Base-by-base conservation (phyloP, 2,329 filamentous ascomycete genomes). In the Hirsutella rhossiliensis region DNA sequence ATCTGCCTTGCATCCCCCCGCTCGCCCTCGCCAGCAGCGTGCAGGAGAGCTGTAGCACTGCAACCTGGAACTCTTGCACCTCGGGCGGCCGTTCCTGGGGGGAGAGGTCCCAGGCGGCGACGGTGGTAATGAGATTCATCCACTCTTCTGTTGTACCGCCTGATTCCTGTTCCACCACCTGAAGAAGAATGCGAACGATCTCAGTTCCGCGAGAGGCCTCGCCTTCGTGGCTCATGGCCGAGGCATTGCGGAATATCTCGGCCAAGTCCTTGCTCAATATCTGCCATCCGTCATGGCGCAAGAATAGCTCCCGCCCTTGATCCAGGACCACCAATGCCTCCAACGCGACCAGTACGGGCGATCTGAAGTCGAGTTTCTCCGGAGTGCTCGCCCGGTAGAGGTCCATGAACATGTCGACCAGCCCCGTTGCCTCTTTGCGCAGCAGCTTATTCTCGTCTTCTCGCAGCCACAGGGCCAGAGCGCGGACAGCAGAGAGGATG, bases 401-500 rank as follows among this genome's bases (percentile, higher is more conserved):
- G 12, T 80, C 77, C 43, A 82, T 55, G 29, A 84, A 66, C 66
- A 84, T 73, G 50, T 84, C 81, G 47, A 69, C 71, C 41, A 84
- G 59, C 0, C 77, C 78, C 0, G 71, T 68, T 11, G 71, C 72
- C 52, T 81, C 74, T 41, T 65, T 70, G 11, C 78, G 64, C 34
- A 84, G 54, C 8, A 64, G 60, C 13, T 78, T 72, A 36, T 77
- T 78, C 36, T 84, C 80, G 45, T 85, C 80, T 48, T 85, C 81
- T 8, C 76, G 67, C n/a, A 84, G 62, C 82, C 82, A 85, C 17
- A 84, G 67, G 1, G 78, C 71, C 28, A 84, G 54, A 0, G 74
- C 63, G 38, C 76, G 64, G 19, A 83, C 59, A 0, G 75, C 71
- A 3, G 80, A 72, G 2, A 80, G 66, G 2, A 81, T 65, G 8